A percentile compares a stretch with the other conserved stretches of the same genome.
phyloP scores from a whole-genome alignment of 257 asterid genomes.

The Solanum tacnaense region DNA sequence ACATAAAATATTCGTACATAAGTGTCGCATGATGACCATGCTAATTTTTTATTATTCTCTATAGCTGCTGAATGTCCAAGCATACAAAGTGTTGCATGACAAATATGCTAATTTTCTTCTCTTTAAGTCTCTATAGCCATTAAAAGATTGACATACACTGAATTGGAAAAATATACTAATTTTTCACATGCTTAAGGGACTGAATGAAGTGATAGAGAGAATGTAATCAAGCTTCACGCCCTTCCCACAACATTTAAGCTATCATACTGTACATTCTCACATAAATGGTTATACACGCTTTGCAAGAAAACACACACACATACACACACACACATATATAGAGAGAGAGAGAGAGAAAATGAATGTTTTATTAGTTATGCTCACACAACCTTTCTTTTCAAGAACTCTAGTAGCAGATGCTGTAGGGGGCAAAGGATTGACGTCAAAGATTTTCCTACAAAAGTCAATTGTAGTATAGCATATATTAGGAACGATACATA shows the following conservation, averaged over 20 bases:
- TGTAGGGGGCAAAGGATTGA: slow-evolving; percentile 30
- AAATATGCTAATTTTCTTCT: background rate
- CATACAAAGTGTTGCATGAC: background rate
- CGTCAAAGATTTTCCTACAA: slow-evolving; percentile 64
- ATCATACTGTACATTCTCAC: background rate
- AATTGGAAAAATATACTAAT: background rate
- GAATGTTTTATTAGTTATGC: background rate
- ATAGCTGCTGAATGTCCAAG: background rate
- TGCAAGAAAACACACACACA: background rate
- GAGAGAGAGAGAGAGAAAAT: background rate
- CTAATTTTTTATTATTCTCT: background rate
- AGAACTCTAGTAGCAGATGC: slow-evolving; percentile 24
- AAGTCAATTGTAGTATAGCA: background rate
- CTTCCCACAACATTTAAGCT: background rate
- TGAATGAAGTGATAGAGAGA: background rate
- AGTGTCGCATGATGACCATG: background rate
- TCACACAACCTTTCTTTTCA: slow-evolving; percentile 37
- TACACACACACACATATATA: too few relatives aligned
- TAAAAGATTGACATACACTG: background rate
- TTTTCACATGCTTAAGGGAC: background rate
- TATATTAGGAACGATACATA: background rate
- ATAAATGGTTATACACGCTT: background rate
- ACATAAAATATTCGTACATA: background rate
- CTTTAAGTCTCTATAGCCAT: background rate
- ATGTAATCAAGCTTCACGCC: background rate